Conservation (phyloP, 345 rosid genomes). For the Draba incana region DNA sequence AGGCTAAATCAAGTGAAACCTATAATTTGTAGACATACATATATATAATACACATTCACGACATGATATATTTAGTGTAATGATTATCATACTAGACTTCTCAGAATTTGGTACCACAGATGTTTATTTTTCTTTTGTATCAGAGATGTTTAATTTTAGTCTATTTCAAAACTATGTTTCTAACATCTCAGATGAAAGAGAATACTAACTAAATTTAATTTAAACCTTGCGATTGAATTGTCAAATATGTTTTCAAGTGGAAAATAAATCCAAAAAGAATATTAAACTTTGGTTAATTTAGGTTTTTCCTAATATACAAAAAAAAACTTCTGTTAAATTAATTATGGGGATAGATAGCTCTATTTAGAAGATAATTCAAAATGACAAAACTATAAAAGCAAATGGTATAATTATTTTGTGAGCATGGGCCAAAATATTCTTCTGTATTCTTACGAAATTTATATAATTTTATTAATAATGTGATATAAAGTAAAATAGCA, state of each 20-base stretch:
- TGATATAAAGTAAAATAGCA: too few species aligned
- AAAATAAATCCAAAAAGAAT: too few species aligned
- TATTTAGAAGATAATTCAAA: too few species aligned
- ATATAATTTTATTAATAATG: too few species aligned
- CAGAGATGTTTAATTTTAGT: not conserved
- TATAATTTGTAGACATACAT: not conserved
- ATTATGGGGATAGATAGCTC: too few species aligned
- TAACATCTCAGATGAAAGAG: not conserved
- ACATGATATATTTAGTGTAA: not conserved
- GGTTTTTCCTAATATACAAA: too few species aligned
- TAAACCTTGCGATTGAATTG: not conserved
- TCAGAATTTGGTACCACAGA: not conserved
- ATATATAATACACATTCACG: not conserved
- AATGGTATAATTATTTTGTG: too few species aligned
- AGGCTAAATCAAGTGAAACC: slow-evolving; percentile 18
- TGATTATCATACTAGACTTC: not conserved
- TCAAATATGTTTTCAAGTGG: not conserved
- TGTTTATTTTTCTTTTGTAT: not conserved
- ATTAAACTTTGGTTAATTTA: not conserved
- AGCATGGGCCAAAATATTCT: too few species aligned
- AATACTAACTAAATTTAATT: not conserved
- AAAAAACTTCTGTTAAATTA: too few species aligned
- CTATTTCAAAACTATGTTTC: not conserved
- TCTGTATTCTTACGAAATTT: too few species aligned
- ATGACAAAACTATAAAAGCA: too few species aligned